A percentile compares a stretch with the other conserved stretches of the same genome.
phyloP scores from a whole-genome alignment of 768 basidiomycete genomes.

The Podaxis sp. region DNA sequence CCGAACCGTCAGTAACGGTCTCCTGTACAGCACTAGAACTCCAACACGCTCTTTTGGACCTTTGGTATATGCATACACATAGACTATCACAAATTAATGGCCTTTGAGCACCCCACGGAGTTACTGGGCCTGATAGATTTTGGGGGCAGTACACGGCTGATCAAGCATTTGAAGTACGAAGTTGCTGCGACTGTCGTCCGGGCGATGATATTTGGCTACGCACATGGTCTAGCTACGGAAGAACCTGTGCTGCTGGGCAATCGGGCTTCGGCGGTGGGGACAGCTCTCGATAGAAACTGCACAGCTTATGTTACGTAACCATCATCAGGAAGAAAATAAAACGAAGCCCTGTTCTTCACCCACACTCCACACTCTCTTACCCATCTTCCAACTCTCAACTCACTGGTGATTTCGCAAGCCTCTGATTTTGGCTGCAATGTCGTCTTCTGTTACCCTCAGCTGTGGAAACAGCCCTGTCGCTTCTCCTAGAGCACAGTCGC shows the following conservation, averaged over 20 bases:
- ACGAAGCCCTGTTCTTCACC: not conserved
- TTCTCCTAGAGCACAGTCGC: slow-evolving; percentile 22
- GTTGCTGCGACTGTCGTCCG: not conserved
- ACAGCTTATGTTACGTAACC: slow-evolving; percentile 13
- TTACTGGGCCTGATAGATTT: not conserved
- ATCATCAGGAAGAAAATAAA: not conserved
- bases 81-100: not conserved
- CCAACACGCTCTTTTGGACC: not conserved
- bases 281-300: not conserved
- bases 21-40: not conserved
- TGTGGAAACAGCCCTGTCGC: slow-evolving; percentile 16
- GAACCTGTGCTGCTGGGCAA: slow-evolving; percentile 1
- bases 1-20: not conserved
- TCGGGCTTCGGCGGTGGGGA: not conserved
- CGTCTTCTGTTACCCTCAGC: slow-evolving; percentile 15
- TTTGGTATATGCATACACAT: not conserved
- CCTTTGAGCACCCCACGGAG: not conserved
- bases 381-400: not conserved
- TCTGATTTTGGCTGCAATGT: not conserved
- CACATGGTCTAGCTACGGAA: not conserved
- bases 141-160: not conserved
- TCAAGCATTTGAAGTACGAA: not conserved
- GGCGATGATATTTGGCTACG: not conserved
- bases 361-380: not conserved
- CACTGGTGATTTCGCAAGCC: not conserved